These are phyloP conservation scores for Albizia julibrissin DNA, from an alignment of 306 rosid species.

Conservation along the genomic window DNA sequence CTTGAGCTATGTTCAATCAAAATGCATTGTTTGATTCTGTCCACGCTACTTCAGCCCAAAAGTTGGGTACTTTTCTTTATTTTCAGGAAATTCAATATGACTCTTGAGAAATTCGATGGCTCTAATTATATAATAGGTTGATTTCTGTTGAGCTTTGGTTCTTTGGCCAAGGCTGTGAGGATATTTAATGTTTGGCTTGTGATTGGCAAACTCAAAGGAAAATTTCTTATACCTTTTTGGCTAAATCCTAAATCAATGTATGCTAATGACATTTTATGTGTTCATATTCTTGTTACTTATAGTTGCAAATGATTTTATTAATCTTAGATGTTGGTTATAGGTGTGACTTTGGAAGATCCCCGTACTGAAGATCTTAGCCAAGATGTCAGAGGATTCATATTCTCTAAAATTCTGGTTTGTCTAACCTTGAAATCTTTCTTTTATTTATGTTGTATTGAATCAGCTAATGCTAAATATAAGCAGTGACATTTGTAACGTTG, in stretches of 20 bases:
- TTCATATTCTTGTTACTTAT: background rate
- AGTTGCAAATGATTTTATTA: slow-evolving; percentile 26
- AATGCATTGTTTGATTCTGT: background rate
- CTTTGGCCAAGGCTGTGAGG: background rate
- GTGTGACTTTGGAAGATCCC: slow-evolving; percentile 94
- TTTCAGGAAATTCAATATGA: background rate
- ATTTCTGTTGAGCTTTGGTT: background rate
- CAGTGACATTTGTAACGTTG: background rate
- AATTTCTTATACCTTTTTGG: background rate
- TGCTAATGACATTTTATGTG: background rate
- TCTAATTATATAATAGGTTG: background rate
- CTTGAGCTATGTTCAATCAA: background rate
- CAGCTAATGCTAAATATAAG: background rate
- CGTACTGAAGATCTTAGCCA: slow-evolving; percentile 97
- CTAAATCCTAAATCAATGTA: background rate
- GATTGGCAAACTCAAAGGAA: background rate
- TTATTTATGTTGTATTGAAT: slow-evolving; percentile 27
- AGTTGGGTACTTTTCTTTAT: background rate
- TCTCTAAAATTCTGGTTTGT: slow-evolving; percentile 94
- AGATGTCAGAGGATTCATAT: slow-evolving; percentile 98
- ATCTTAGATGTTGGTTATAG: slow-evolving; percentile 49
- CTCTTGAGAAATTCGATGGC: background rate
- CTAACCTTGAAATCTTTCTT: slow-evolving; percentile 29
- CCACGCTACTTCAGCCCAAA: background rate
- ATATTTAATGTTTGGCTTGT: background rate